Evolutionary conservation across 345 rosid genomes (phyloP), one percentile per base, ranked within the genome.

Genomic region (Rhodomyrtus tomentosa): DNA sequence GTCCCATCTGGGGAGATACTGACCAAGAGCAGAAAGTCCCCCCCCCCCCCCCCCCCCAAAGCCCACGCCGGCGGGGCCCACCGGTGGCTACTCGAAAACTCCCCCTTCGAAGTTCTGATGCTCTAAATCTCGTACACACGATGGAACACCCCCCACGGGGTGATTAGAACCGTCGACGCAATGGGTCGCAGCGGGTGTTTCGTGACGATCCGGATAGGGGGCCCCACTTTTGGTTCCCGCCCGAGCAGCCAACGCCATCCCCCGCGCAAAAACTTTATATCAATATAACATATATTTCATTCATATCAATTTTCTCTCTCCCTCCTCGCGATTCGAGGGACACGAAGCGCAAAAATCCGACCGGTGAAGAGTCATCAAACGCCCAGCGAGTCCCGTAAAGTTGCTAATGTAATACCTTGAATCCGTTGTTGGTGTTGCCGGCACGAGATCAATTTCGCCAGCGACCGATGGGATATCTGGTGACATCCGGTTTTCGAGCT

Each of bases 91-190:
- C 12, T 10, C 4, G 24, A 42, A 32, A 68, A 40, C 76, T 62
- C 22, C 42, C 42, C 12, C 74, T 7, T 38, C 24, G 74, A 29
- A 32, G 74, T 32, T 32, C 76, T 0, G 74, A 32, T 32, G 76
- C 42, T n/a, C 51, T n/a, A 16, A 14, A 50, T 24, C 54, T n/a
- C 45, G 84, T 49, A 80, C 84, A 18, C 84, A 49, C 36, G 13
- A 59, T 29, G 20, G 55, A 29, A 59, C 5, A n/a, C 11, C 84
- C 53, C 45, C 29, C 9, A 50, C 15, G 45, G 55, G 55, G 55
- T 24, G 80, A 59, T 49, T 20, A 72, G 68, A 55, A 50, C 84
- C 85, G 81, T 83, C 85, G 36, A 68, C 45, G 55, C 85, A 83
- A 48, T 50, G 49, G 48, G 55, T 21, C 54, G 10, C n/a, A 54